phyloP scores from a whole-genome alignment of 108 stramenopile species.

The Discostella stelligeroides region DNA sequence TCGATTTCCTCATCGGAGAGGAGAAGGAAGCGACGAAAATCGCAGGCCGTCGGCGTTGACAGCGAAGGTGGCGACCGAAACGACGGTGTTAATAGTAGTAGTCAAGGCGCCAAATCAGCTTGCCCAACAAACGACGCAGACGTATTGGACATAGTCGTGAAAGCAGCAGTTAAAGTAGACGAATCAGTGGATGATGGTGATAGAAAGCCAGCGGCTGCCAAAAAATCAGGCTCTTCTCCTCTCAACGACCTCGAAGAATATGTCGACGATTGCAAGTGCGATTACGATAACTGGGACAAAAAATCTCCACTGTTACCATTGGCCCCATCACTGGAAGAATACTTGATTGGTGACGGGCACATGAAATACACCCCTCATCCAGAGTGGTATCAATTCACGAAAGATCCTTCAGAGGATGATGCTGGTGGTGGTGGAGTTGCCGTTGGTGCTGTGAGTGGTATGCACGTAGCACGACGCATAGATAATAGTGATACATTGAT shows the following conservation, averaged over 20 bases:
- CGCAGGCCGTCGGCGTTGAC: background rate
- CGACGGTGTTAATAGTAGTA: background rate
- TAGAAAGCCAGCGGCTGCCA: conserved; percentile 11
- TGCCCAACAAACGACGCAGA: background rate
- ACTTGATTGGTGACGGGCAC: conserved; percentile 8
- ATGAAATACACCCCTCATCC: conserved; percentile 25
- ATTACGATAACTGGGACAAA: too few species aligned
- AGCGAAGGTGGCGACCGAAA: background rate
- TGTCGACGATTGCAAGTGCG: background rate
- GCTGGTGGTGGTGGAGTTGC: background rate
- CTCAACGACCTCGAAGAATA: background rate
- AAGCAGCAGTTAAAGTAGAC: background rate
- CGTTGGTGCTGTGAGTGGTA: background rate
- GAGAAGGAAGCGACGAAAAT: conserved; percentile 2
- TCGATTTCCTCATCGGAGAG: background rate
- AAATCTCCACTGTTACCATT: too few species aligned
- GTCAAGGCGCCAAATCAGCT: too few species aligned
- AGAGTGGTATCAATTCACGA: conserved; percentile 32
- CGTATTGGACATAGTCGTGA: too few species aligned
- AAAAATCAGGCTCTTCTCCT: background rate
- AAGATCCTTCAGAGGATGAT: background rate
- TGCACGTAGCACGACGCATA: too few species aligned
- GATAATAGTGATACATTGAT: too few species aligned
- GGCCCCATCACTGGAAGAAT: conserved; percentile 36
- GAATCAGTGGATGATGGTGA: too few species aligned